A percentile compares a stretch with the other conserved stretches of the same genome.
These are phyloP conservation scores for Trifolium dubium DNA, from an alignment of 306 rosid genomes.

Conservation along the genomic window DNA sequence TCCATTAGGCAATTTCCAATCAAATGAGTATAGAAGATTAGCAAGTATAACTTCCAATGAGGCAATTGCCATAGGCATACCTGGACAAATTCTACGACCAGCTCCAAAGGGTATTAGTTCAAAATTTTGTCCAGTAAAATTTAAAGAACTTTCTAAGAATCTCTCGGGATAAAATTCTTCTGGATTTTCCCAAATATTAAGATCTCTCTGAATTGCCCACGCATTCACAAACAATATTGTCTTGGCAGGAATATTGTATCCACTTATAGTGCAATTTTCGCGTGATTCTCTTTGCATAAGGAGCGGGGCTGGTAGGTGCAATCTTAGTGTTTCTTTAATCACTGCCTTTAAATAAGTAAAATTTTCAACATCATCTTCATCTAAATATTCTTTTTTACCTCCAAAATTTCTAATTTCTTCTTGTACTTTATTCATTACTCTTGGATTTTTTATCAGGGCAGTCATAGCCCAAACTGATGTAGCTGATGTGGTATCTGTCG, in stretches of 20 bases:
- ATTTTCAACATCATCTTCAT: constrained; percentile 37
- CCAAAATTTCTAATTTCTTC: not conserved
- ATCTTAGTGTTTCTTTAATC: constrained; percentile 1
- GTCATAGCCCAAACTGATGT: constrained; percentile 21
- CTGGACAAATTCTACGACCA: constrained; percentile 9
- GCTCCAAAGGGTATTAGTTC: constrained; percentile 6
- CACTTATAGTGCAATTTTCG: not conserved
- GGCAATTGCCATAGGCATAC: not conserved
- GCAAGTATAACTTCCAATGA: not conserved
- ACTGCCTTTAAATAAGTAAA: constrained; percentile 35
- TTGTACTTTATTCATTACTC: constrained; percentile 11
- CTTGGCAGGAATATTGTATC: not conserved
- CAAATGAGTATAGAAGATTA: not conserved
- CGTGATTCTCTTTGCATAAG: constrained; percentile 7
- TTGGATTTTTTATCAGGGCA: not conserved
- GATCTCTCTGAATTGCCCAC: not conserved
- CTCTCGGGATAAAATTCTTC: constrained; percentile 5
- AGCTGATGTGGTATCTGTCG: constrained; percentile 13
- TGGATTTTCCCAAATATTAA: not conserved
- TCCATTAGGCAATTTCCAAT: not conserved
- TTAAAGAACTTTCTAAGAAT: not conserved
- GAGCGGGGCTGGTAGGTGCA: not conserved
- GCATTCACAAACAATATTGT: constrained; percentile 12
- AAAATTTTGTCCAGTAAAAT: constrained; percentile 3
- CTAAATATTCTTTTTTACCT: not conserved